A percentile compares a stretch with the other conserved stretches of the same genome.
These are phyloP conservation scores for Lipomyces oligophaga DNA, from an alignment of 805 yeast species.

Conservation along the genomic window DNA sequence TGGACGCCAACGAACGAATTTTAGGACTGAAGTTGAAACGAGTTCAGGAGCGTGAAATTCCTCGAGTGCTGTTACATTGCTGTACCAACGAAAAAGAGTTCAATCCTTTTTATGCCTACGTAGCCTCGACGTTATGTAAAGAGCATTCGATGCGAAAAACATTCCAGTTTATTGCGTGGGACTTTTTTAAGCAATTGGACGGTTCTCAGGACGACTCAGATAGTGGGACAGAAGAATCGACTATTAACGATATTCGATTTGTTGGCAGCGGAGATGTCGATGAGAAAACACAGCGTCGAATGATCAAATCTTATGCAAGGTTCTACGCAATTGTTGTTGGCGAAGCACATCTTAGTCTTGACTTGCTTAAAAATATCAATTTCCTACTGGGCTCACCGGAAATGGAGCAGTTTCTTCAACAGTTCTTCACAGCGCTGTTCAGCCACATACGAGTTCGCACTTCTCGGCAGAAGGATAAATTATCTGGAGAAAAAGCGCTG, in stretches of 20 bases:
- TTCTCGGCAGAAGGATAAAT: constrained; percentile 29
- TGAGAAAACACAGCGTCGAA: constrained; percentile 56
- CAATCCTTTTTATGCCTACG: constrained; percentile 84
- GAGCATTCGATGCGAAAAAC: constrained; percentile 64
- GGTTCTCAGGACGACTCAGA: constrained; percentile 38
- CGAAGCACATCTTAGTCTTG: constrained; percentile 69
- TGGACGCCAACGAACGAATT: constrained; percentile 78
- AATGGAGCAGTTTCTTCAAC: constrained; percentile 18
- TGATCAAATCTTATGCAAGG: constrained; percentile 68
- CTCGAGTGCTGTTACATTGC: constrained; percentile 81
- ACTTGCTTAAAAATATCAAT: constrained; percentile 46
- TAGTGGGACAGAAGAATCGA: constrained; percentile 36
- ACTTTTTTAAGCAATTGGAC: constrained; percentile 68
- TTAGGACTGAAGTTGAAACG: constrained; percentile 76
- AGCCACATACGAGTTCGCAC: constrained; percentile 17
- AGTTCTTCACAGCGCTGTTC: constrained; percentile 14
- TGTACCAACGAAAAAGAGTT: constrained; percentile 74
- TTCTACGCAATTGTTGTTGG: constrained; percentile 74
- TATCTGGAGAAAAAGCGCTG: constrained; percentile 48
- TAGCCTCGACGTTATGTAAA: constrained; percentile 73
- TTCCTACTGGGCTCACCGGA: constrained; percentile 13
- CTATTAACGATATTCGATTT: constrained; percentile 30
- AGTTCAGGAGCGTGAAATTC: constrained; percentile 81
- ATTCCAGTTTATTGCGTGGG: constrained; percentile 89
- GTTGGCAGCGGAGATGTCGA: constrained; percentile 32